Conservation (phyloP, 805 yeast species). For the Candida coquimbonensis region DNA sequence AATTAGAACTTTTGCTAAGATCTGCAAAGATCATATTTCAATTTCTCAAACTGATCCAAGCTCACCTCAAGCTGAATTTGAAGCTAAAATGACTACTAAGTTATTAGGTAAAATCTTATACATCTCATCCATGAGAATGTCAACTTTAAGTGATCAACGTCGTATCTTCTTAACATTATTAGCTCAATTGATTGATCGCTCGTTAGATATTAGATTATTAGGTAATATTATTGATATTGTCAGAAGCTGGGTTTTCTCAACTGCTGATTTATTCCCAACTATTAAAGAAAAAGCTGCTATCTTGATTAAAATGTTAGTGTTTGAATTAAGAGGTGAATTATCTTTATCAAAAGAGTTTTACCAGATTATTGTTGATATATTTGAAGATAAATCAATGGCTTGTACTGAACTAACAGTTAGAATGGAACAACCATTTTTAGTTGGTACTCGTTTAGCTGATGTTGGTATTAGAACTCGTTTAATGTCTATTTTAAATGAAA, state of each 20-base stretch:
- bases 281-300: conserved; percentile 94
- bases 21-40: conserved; percentile 81
- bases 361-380: conserved; percentile 79
- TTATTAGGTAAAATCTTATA: conserved; percentile 70
- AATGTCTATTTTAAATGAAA: conserved; percentile 70
- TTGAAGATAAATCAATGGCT: conserved; percentile 69
- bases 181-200: conserved; percentile 86
- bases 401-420: conserved; percentile 87
- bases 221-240: conserved; percentile 72
- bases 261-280: conserved; percentile 83
- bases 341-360: conserved; percentile 73
- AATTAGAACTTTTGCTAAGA: conserved; percentile 82
- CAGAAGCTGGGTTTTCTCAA: conserved; percentile 83
- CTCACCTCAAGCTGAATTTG: conserved; percentile 45
- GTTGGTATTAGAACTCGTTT: conserved; percentile 66
- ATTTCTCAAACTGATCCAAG: conserved; percentile 36
- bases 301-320: conserved; percentile 85
- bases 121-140: conserved; percentile 72
- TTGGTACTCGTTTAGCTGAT: conserved; percentile 83
- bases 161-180: conserved; percentile 78
- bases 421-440: conserved; percentile 93
- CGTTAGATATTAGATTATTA: conserved; percentile 69
- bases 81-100: conserved; percentile 73
- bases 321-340: conserved; percentile 82
- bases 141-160: conserved; percentile 88